phyloP scores from a whole-genome alignment of 2,329 filamentous ascomycete species.

The Zymoseptoria crescenta region DNA sequence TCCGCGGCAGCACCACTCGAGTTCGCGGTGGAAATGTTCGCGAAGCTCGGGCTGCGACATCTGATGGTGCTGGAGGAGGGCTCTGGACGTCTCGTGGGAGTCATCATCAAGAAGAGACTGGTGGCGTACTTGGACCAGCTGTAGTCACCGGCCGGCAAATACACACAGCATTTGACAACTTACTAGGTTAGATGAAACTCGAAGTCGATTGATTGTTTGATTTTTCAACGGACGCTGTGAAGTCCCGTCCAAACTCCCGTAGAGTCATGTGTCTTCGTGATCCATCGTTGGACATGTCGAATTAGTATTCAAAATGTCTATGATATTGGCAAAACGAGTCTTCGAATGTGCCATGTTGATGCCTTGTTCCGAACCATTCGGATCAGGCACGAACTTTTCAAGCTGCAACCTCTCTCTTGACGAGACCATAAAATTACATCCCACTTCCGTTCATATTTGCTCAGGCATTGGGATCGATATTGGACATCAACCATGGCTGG shows the following conservation, averaged over 20 bases:
- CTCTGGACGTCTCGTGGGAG: conserved; percentile 43
- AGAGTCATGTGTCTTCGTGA: no score
- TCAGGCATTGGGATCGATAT: no score
- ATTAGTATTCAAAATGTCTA: no score
- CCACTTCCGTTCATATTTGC: background rate
- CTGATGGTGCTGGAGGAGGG: conserved; percentile 47
- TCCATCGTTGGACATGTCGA: no score
- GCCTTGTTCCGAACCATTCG: conserved; percentile 43
- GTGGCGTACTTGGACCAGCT: conserved; percentile 44
- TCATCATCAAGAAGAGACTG: conserved; percentile 52
- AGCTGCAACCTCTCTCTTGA: background rate
- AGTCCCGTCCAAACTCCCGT: no score
- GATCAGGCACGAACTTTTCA: conserved; percentile 25
- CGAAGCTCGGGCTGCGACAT: conserved; percentile 48
- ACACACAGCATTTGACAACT: no score
- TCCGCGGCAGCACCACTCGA: conserved; percentile 49
- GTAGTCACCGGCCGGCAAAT: no score
- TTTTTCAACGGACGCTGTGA: no score
- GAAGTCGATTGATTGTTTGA: no score
- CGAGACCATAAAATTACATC: background rate
- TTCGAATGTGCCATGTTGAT: no score
- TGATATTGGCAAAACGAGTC: no score
- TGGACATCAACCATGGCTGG: conserved; percentile 24
- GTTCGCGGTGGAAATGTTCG: conserved; percentile 54
- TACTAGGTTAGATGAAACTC: no score